Evolutionary conservation across 2,329 filamentous ascomycete species (phyloP).

Genomic region (Claviceps arundinis): DNA sequence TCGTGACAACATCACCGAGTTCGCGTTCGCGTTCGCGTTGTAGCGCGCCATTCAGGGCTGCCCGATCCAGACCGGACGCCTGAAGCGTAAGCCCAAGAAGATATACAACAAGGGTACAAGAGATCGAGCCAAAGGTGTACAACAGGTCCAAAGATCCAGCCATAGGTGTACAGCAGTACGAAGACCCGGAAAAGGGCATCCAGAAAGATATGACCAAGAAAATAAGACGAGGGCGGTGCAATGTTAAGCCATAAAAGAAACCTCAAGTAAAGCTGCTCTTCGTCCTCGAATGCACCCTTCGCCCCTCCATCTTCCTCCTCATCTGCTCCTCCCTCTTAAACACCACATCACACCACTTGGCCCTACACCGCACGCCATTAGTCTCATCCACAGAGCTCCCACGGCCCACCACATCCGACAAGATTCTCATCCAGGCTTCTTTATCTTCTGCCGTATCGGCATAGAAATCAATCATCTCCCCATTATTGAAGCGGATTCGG

Average conservation of each 20-base stretch:
- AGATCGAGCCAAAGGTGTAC: too few species aligned
- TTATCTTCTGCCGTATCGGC: constrained; percentile 80
- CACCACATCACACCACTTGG: constrained; percentile 56
- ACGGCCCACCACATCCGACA: constrained; percentile 56
- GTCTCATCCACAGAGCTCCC: constrained; percentile 33
- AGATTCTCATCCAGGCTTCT: constrained; percentile 85
- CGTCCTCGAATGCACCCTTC: constrained; percentile 40
- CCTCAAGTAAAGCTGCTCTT: constrained; percentile 38
- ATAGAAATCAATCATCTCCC: constrained; percentile 97
- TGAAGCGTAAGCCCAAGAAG: not conserved
- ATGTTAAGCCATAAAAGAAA: not conserved
- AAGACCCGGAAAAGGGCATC: not conserved
- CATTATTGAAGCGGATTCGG: constrained; percentile 95
- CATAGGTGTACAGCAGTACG: not conserved
- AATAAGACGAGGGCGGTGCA: too few species aligned
- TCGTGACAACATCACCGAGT: not conserved
- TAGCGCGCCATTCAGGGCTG: not conserved
- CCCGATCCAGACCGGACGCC: not conserved
- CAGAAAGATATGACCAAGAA: too few species aligned
- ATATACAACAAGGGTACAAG: not conserved
- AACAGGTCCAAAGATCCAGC: too few species aligned
- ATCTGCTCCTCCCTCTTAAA: constrained; percentile 49
- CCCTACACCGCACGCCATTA: constrained; percentile 28
- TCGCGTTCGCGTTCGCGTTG: not conserved
- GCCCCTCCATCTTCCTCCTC: constrained; percentile 39